Evolutionary conservation across 2,329 filamentous ascomycete genomes (phyloP).

Genomic region (Colletotrichum siamense): DNA sequence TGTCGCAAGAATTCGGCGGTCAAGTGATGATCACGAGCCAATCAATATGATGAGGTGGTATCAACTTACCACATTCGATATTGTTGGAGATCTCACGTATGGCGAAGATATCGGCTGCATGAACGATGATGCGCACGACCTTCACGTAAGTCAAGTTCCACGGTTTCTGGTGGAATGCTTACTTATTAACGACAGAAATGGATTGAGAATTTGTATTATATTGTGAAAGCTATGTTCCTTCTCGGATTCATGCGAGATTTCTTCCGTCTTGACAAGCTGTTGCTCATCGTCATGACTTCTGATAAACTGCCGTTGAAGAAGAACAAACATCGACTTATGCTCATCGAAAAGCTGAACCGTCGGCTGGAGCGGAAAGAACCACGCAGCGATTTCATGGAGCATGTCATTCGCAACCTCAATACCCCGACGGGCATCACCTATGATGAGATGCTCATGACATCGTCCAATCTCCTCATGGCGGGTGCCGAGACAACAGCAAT

Average conservation of each 20-base stretch:
- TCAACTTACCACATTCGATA: slow-evolving; percentile 13
- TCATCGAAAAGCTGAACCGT: not conserved
- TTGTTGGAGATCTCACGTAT: slow-evolving; percentile 22
- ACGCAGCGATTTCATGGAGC: not conserved
- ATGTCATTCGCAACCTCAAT: not conserved
- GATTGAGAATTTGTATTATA: slow-evolving; percentile 3
- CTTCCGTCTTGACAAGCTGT: not conserved
- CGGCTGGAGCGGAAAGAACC: not conserved
- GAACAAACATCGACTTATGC: not conserved
- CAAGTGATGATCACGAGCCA: not conserved
- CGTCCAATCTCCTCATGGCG: not conserved
- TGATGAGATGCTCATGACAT: not conserved
- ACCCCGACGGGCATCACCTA: not conserved
- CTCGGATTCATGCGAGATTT: slow-evolving; percentile 3
- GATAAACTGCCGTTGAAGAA: not conserved
- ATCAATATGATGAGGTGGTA: slow-evolving; percentile 24
- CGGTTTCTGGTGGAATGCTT: not conserved
- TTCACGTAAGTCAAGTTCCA: not conserved
- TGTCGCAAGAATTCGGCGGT: slow-evolving; percentile 11
- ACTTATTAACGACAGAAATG: not conserved
- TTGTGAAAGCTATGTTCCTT: slow-evolving; percentile 3
- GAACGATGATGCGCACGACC: slow-evolving; percentile 7
- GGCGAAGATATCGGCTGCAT: slow-evolving; percentile 23
- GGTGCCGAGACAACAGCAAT: slow-evolving; percentile 3
- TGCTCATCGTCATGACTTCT: not conserved